A percentile compares a stretch with the other conserved stretches of the same genome.
phyloP scores from a whole-genome alignment of 768 basidiomycete species.

The Kwoniella newhampshirensis region DNA sequence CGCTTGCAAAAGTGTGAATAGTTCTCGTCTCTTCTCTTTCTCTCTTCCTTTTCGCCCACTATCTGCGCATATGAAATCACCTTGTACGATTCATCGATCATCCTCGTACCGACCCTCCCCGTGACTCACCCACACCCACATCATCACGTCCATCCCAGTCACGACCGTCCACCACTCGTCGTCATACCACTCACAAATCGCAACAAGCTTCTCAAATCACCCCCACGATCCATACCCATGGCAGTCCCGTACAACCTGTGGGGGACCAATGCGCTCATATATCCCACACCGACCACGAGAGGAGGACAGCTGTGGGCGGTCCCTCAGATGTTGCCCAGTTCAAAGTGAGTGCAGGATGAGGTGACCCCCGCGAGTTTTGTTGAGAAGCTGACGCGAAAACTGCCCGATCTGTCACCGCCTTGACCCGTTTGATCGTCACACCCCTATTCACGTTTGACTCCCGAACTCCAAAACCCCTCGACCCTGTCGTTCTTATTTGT shows the following conservation, averaged over 20 bases:
- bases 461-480: neutral
- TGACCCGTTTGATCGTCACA: no score
- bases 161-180: neutral
- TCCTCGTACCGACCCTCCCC: no score
- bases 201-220: constrained; percentile 6
- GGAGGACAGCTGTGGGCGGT: constrained; percentile 13
- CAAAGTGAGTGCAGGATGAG: constrained; percentile 18
- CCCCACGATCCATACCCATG: constrained; percentile 5
- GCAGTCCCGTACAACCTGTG: constrained; percentile 24
- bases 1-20: no score
- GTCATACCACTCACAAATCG: neutral
- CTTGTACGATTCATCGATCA: no score
- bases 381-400: no score
- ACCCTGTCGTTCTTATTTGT: neutral
- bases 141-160: neutral
- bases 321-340: constrained; percentile 13
- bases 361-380: no score
- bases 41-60: constrained; percentile 2
- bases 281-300: neutral
- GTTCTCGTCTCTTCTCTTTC: neutral
- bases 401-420: no score
- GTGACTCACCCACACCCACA: neutral
- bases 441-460: no score
- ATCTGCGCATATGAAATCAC: no score
- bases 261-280: neutral